A percentile compares a stretch with the other conserved stretches of the same genome.
Conservation (phyloP, 192 early-diverging fungal species). For the Ambispora gerdemannii region DNA sequence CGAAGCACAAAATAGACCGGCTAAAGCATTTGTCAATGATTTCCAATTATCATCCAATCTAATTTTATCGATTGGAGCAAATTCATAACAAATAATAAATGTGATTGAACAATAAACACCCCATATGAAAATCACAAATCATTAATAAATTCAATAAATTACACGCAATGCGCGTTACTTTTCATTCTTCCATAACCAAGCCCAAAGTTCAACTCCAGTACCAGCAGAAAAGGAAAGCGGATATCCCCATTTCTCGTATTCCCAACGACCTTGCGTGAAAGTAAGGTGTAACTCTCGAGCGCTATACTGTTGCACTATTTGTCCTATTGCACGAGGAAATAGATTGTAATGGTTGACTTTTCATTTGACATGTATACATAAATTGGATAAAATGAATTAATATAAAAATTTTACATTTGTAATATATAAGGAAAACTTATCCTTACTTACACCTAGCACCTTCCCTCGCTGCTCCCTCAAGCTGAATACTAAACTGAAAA, state of each 20-base stretch:
- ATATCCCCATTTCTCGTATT: conserved; percentile 74
- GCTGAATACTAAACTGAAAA: conserved; percentile 65
- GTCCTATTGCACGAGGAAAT: conserved; percentile 81
- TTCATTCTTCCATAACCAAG: conserved; percentile 55
- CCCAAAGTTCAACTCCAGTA: conserved; percentile 74
- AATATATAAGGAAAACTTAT: neutral
- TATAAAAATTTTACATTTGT: neutral
- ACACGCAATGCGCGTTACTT: no score
- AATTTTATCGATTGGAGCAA: no score
- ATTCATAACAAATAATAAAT: no score
- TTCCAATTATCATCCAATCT: conserved; percentile 78
- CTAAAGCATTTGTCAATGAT: conserved; percentile 83
- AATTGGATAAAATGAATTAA: no score
- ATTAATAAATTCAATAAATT: neutral
- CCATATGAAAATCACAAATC: no score
- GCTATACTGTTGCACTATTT: conserved; percentile 70
- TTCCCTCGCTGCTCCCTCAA: neutral
- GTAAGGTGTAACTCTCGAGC: conserved; percentile 81
- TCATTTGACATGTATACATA: no score
- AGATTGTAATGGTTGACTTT: conserved; percentile 69
- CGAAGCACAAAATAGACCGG: conserved; percentile 95
- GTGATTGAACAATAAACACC: no score
- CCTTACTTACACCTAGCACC: conserved; percentile 4
- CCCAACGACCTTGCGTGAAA: conserved; percentile 90
- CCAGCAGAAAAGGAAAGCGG: conserved; percentile 57